Conservation (phyloP, 371 early-diverging fungal genomes). For the Fennellomyces sp. region DNA sequence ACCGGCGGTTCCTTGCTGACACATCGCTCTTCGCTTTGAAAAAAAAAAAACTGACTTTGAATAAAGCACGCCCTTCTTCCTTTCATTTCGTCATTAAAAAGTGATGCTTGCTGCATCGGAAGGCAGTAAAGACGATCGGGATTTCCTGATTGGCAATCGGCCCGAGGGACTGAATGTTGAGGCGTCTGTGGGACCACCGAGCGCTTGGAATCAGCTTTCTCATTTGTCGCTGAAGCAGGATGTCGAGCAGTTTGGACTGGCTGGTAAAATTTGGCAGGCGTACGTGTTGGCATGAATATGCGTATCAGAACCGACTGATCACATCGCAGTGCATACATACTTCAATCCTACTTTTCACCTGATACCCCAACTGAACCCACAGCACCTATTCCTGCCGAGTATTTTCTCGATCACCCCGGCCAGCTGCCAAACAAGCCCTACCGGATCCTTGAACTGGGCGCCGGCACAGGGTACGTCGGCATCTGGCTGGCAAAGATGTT, state of each 20-base stretch:
- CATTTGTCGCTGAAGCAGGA: conserved; percentile 41
- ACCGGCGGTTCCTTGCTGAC: conserved; percentile 42
- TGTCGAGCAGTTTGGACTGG: conserved; percentile 43
- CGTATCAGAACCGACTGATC: neutral
- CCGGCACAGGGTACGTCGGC: conserved; percentile 65
- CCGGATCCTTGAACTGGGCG: conserved; percentile 50
- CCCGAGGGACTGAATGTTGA: conserved; percentile 45
- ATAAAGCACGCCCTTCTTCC: neutral
- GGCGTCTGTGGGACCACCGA: conserved; percentile 37
- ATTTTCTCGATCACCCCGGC: conserved; percentile 9
- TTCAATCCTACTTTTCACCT: conserved; percentile 41
- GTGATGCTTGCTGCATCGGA: neutral
- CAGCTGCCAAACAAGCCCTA: conserved; percentile 18
- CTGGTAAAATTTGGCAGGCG: conserved; percentile 60
- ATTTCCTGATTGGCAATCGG: conserved; percentile 39
- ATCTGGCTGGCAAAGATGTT: conserved; percentile 55
- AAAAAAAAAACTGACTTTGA: neutral
- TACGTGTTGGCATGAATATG: conserved; percentile 1
- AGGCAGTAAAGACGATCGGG: conserved; percentile 12
- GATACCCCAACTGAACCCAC: conserved; percentile 7
- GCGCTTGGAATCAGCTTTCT: conserved; percentile 3
- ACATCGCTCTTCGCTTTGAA: conserved; percentile 10
- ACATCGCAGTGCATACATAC: conserved; percentile 40
- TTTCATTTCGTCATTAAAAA: neutral
- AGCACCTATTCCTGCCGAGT: conserved; percentile 29